phyloP scores from a whole-genome alignment of 129 eudicot species.

The Helichrysum umbraculigerum region DNA sequence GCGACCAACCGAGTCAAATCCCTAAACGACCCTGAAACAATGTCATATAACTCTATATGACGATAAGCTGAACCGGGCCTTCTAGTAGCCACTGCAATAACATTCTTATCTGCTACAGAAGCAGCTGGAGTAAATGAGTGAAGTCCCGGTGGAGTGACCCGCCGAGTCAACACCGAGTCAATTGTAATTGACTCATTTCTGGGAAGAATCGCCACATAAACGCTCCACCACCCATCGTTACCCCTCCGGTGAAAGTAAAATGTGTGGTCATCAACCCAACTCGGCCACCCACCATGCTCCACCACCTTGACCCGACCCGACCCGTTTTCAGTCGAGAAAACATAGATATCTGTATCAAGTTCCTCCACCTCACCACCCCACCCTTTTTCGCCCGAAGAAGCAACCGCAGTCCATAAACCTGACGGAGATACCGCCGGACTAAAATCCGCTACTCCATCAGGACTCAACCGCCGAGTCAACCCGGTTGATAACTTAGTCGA shows the following conservation, averaged over 20 bases:
- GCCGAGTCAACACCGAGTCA: slow-evolving; percentile 61
- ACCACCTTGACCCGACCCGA: slow-evolving; percentile 70
- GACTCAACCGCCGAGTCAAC: slow-evolving; percentile 73
- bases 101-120: slow-evolving; percentile 38
- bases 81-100: slow-evolving; percentile 79
- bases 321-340: slow-evolving; percentile 77
- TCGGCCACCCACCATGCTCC: slow-evolving; percentile 99
- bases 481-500: slow-evolving; percentile 65
- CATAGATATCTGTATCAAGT: slow-evolving; percentile 72
- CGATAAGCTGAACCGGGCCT: slow-evolving; percentile 66
- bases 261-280: slow-evolving; percentile 72
- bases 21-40: slow-evolving; percentile 31
- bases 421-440: slow-evolving; percentile 96
- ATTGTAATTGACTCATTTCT: slow-evolving; percentile 16
- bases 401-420: slow-evolving; percentile 79
- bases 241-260: slow-evolving; percentile 70
- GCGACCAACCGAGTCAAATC: slow-evolving; percentile 58
- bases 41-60: slow-evolving; percentile 73
- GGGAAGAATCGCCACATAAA: slow-evolving; percentile 50
- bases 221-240: slow-evolving; percentile 93
- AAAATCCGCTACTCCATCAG: slow-evolving; percentile 71
- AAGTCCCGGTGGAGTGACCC: slow-evolving; percentile 90
- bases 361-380: slow-evolving; percentile 88
- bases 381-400: slow-evolving; percentile 63
- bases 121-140: slow-evolving; percentile 92